Conservation (phyloP, 371 early-diverging fungal genomes). For the Cokeromyces recurvatus region DNA sequence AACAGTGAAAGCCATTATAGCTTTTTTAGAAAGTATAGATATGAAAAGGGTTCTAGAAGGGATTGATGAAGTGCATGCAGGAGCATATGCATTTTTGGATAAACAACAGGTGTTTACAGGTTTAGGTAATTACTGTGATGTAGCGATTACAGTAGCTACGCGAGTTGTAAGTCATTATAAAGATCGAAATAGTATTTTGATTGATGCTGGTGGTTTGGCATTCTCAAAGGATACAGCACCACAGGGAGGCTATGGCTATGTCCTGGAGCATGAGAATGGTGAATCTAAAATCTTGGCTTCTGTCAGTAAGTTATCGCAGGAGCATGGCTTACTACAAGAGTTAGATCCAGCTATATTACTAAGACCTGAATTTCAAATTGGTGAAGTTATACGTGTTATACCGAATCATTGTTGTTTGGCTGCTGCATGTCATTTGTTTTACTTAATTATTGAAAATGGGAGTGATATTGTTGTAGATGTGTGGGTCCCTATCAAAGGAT, state of each 20-base stretch:
- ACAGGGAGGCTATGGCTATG: conserved; percentile 40
- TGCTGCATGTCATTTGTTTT: conserved; percentile 32
- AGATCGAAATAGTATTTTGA: conserved; percentile 25
- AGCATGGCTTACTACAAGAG: conserved; percentile 34
- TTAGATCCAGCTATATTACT: no score
- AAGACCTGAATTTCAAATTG: conserved; percentile 19
- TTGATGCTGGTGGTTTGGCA: conserved; percentile 44
- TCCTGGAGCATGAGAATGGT: conserved; percentile 1
- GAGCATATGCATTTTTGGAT: conserved; percentile 33
- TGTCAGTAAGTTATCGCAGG: conserved; percentile 31
- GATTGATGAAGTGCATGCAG: conserved; percentile 41
- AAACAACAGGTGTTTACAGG: conserved; percentile 41
- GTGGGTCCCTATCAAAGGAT: conserved; percentile 46
- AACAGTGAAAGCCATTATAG: conserved; percentile 24
- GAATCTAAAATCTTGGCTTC: conserved; percentile 11
- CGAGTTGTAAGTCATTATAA: conserved; percentile 37
- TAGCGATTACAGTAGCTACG: conserved; percentile 29
- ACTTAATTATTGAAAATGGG: conserved; percentile 30
- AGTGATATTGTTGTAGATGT: conserved; percentile 35
- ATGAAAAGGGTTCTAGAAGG: conserved; percentile 20
- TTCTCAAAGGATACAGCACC: conserved; percentile 42
- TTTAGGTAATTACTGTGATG: conserved; percentile 15
- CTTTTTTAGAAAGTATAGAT: conserved; percentile 8
- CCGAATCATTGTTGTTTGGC: conserved; percentile 44
- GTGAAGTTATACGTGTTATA: conserved; percentile 22